Percentiles rank a stretch among this genome's conserved stretches.
phyloP scores from a whole-genome alignment of 805 yeast species.

The Myxozyma mucilagina region DNA sequence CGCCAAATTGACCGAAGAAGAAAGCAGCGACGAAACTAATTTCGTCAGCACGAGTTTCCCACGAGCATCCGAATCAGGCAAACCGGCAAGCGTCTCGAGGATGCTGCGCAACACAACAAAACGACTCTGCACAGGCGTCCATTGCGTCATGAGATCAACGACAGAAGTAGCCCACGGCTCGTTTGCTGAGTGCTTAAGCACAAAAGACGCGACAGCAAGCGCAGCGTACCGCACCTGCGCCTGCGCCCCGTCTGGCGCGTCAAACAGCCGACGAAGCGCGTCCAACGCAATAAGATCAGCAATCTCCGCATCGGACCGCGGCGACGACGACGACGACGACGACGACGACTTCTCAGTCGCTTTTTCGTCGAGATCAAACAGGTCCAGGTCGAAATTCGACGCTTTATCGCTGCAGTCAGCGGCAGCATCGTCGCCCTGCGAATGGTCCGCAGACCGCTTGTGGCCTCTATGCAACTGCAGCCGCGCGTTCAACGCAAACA shows the following conservation, averaged over 20 bases:
- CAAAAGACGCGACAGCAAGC: conserved; percentile 50
- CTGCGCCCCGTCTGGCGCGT: conserved; percentile 49
- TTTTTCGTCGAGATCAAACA: too few relatives aligned
- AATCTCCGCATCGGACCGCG: conserved; percentile 6
- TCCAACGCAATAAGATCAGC: conserved; percentile 31
- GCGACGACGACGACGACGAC: neutral
- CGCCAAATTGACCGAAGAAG: conserved; percentile 77
- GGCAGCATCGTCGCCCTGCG: neutral
- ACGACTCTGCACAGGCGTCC: conserved; percentile 79
- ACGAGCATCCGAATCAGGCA: conserved; percentile 25
- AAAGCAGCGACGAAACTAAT: conserved; percentile 59
- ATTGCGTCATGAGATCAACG: conserved; percentile 64
- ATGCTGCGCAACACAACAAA: conserved; percentile 56
- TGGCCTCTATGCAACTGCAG: neutral
- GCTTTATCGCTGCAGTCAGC: neutral
- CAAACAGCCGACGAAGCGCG: conserved; percentile 62
- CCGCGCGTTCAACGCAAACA: conserved; percentile 2
- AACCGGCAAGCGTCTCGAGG: conserved; percentile 30
- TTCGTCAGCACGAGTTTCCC: conserved; percentile 47
- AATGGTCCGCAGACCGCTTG: neutral
- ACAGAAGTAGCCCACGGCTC: conserved; percentile 56
- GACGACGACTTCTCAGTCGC: neutral
- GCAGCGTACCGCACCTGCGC: conserved; percentile 62
- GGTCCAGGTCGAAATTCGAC: too few relatives aligned
- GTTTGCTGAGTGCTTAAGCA: conserved; percentile 40